Conservation (phyloP, 1,139 yeast genomes). For the Suhomyces choctaworum region DNA sequence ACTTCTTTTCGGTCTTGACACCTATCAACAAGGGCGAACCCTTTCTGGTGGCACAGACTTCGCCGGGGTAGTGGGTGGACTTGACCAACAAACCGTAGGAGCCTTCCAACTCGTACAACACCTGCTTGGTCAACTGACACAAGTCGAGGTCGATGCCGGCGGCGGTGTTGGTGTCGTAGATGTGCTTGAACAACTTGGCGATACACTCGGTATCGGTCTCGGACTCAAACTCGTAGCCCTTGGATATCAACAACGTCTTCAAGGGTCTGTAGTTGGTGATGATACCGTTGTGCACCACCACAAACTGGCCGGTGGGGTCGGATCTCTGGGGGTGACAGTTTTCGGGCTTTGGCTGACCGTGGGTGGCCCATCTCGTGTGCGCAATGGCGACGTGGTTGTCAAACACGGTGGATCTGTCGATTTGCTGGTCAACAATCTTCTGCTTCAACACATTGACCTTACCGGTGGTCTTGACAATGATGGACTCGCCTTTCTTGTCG, state of each 20-base stretch:
- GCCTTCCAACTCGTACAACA: slow-evolving; percentile 91
- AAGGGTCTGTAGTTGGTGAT: slow-evolving; percentile 93
- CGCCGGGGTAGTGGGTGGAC: slow-evolving; percentile 91
- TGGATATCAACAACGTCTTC: slow-evolving; percentile 72
- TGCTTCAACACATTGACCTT: slow-evolving; percentile 83
- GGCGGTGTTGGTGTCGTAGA: slow-evolving; percentile 75
- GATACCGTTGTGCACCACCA: slow-evolving; percentile 96
- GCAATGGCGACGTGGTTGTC: slow-evolving; percentile 95
- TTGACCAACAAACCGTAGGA: slow-evolving; percentile 95
- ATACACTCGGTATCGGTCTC: slow-evolving; percentile 98
- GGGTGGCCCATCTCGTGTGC: slow-evolving; percentile 99
- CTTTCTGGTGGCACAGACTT: slow-evolving; percentile 94
- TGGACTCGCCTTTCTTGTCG: slow-evolving; percentile 61
- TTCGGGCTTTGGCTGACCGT: slow-evolving; percentile 82
- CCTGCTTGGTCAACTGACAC: slow-evolving; percentile 90
- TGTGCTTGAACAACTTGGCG: slow-evolving; percentile 90
- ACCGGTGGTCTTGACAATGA: slow-evolving; percentile 83
- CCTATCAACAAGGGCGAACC: slow-evolving; percentile 98
- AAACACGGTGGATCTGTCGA: slow-evolving; percentile 62
- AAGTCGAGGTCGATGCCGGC: slow-evolving; percentile 74
- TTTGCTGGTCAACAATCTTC: slow-evolving; percentile 53
- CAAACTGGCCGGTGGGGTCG: slow-evolving; percentile 78
- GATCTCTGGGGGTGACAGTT: slow-evolving; percentile 98
- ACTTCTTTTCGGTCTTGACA: slow-evolving; percentile 90
- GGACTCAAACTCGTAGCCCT: slow-evolving; percentile 82